These are phyloP conservation scores for Salix exigua DNA, from an alignment of 345 rosid genomes.

Conservation along the genomic window DNA sequence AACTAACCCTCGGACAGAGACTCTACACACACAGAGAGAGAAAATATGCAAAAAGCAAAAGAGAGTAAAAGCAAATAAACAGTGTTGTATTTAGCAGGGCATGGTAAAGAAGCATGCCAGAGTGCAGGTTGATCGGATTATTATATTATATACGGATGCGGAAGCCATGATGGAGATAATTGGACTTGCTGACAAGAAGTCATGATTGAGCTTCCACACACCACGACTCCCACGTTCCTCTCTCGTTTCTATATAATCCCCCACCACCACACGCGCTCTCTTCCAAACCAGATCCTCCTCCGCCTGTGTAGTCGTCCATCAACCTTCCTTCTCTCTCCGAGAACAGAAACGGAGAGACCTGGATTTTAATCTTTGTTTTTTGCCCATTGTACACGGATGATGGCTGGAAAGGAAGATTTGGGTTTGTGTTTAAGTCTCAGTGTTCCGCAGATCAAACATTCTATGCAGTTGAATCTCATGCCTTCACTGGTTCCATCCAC, in stretches of 20 bases:
- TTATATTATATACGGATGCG: constrained; percentile 25
- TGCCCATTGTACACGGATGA: constrained; percentile 16
- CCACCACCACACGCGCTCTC: neutral
- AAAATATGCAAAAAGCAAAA: too few relatives aligned
- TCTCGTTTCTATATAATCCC: constrained; percentile 46
- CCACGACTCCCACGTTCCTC: constrained; percentile 8
- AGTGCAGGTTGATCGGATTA: too few relatives aligned
- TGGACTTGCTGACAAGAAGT: constrained; percentile 47
- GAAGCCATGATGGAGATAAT: constrained; percentile 53
- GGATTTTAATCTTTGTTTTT: neutral
- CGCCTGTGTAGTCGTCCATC: too few relatives aligned
- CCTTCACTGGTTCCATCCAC: constrained; percentile 33
- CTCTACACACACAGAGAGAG: too few relatives aligned
- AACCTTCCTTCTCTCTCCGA: neutral
- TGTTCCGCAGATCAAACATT: constrained; percentile 39
- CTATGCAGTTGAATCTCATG: constrained; percentile 56
- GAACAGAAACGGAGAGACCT: neutral
- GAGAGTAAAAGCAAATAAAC: too few relatives aligned
- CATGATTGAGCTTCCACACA: constrained; percentile 50
- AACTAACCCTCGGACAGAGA: too few relatives aligned
- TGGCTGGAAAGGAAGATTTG: constrained; percentile 72
- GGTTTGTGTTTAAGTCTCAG: constrained; percentile 77
- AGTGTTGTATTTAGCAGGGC: too few relatives aligned
- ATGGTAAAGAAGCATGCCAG: too few relatives aligned
- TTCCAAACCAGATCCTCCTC: neutral